A percentile compares a stretch with the other conserved stretches of the same genome.
phyloP scores from a whole-genome alignment of 2,329 filamentous ascomycete species.

The Acrocalymma vagum region DNA sequence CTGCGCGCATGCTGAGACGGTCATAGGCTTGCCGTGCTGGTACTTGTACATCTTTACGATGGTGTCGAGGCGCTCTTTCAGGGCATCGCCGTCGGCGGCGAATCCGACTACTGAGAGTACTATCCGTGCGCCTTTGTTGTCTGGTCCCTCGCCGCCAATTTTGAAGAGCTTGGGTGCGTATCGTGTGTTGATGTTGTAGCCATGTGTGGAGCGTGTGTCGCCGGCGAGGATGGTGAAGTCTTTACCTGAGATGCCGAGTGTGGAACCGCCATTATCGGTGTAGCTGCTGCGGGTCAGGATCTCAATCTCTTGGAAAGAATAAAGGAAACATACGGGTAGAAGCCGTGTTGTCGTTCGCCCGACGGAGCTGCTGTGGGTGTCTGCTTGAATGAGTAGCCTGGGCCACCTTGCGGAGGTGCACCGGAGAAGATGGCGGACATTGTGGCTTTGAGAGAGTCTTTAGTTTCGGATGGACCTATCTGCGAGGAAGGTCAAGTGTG shows the following conservation, averaged over 20 bases:
- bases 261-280: slow-evolving; percentile 97
- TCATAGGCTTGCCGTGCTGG: slow-evolving; percentile 97
- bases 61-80: slow-evolving; percentile 92
- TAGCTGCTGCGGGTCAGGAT: slow-evolving; percentile 66
- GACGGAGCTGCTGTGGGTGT: slow-evolving; percentile 56
- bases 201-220: slow-evolving; percentile 93
- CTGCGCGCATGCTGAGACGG: slow-evolving; percentile 92
- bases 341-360: slow-evolving; percentile 75
- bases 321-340: slow-evolving; percentile 78
- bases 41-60: slow-evolving; percentile 99
- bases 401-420: slow-evolving; percentile 59
- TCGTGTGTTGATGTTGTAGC: slow-evolving; percentile 97
- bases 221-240: slow-evolving; percentile 97
- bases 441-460: slow-evolving; percentile 15
- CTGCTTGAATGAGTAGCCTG: slow-evolving; percentile 69
- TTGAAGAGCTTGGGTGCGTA: slow-evolving; percentile 96
- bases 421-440: slow-evolving; percentile 66
- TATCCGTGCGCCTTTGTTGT: slow-evolving; percentile 84
- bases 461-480: slow-evolving; percentile 7
- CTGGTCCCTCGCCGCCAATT: slow-evolving; percentile 89
- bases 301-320: slow-evolving; percentile 7
- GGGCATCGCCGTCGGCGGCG: slow-evolving; percentile 89
- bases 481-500: slow-evolving; percentile 3
- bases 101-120: slow-evolving; percentile 95
- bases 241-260: slow-evolving; percentile 89